These are phyloP conservation scores for Mycena epipterygia DNA, from an alignment of 768 basidiomycete genomes.

Conservation along the genomic window DNA sequence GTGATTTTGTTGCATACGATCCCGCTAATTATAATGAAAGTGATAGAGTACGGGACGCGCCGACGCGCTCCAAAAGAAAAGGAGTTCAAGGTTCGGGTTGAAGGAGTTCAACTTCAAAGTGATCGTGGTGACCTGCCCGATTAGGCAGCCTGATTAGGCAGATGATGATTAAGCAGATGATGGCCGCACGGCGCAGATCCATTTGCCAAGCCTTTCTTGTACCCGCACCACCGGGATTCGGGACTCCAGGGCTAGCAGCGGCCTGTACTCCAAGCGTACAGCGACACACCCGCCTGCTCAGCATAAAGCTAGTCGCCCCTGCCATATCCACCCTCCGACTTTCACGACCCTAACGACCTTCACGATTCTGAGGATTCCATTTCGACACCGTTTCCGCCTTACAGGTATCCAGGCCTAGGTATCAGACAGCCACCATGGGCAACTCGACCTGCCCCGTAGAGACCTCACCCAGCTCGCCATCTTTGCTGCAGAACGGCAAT, in stretches of 20 bases:
- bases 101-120: no score
- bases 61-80: no score
- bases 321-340: not conserved
- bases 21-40: not conserved
- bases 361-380: not conserved
- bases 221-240: not conserved
- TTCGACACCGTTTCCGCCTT: conserved; percentile 1
- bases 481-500: conserved; percentile 73
- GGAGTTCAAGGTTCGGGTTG: no score
- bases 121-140: no score
- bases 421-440: conserved; percentile 4
- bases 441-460: conserved; percentile 47
- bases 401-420: no score
- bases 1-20: conserved; percentile 7
- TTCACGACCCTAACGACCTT: conserved; percentile 22
- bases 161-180: no score
- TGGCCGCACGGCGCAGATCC: no score
- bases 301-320: no score
- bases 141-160: no score
- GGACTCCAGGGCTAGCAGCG: not conserved
- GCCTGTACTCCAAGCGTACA: conserved; percentile 22
- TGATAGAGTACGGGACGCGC: not conserved
- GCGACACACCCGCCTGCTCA: not conserved
- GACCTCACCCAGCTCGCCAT: conserved; percentile 60
- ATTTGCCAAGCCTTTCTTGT: not conserved